Conservation (phyloP, 208 protist genomes). For the Leishmania major region DNA sequence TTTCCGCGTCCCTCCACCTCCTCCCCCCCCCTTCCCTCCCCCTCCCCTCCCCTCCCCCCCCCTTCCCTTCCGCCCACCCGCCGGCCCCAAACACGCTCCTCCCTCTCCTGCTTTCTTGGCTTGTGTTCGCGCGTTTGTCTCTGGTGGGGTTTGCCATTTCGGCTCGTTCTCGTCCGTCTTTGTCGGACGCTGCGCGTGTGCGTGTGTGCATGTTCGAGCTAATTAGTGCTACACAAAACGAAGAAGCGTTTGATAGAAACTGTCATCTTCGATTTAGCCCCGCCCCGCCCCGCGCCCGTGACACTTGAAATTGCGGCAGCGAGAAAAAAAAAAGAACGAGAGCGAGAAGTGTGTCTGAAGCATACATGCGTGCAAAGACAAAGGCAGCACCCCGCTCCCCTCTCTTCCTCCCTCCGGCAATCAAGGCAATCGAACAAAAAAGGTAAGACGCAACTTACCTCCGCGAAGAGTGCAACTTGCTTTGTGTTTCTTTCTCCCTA, state of each 20-base stretch:
- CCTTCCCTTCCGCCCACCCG: no score
- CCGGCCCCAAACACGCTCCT: not conserved
- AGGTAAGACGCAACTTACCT: not conserved
- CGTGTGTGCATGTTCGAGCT: conserved; percentile 1
- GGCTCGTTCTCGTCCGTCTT: not conserved
- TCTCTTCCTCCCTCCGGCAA: not conserved
- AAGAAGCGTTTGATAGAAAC: not conserved
- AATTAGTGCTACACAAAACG: not conserved
- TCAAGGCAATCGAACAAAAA: not conserved
- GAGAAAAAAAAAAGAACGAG: not conserved
- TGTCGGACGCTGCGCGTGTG: not conserved
- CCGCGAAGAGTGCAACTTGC: not conserved
- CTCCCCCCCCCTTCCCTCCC: no score
- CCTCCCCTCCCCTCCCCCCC: not conserved
- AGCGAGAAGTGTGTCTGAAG: not conserved
- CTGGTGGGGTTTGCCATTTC: not conserved
- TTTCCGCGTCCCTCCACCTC: not conserved
- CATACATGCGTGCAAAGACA: not conserved
- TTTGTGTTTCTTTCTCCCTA: not conserved
- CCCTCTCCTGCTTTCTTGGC: not conserved
- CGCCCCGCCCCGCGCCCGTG: no score
- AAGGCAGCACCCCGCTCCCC: not conserved
- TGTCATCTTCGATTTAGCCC: not conserved
- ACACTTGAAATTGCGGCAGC: not conserved
- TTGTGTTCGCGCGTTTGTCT: not conserved